These are phyloP conservation scores for Sporisorium reilianum DNA, from an alignment of 1,284 basidiomycete genomes.

Conservation along the genomic window DNA sequence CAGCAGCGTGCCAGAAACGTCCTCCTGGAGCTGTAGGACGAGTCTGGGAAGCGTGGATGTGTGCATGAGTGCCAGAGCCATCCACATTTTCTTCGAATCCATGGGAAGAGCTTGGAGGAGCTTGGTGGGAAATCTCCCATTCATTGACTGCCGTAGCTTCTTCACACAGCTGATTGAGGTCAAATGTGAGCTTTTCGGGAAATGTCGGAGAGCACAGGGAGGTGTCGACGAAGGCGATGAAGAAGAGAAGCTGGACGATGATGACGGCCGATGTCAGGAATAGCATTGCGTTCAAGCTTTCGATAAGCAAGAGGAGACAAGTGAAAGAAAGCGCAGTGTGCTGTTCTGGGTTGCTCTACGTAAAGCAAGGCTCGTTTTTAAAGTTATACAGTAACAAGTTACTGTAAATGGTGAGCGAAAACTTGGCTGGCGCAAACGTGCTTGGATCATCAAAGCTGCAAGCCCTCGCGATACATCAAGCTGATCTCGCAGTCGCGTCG, in stretches of 20 bases:
- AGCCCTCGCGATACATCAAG: background rate
- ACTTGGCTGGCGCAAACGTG: background rate
- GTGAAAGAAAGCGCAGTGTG: too few species aligned
- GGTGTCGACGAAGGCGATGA: background rate
- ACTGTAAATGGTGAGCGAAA: background rate
- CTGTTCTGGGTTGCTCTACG: too few species aligned
- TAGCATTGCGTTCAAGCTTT: background rate
- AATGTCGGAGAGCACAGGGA: background rate
- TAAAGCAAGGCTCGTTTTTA: too few species aligned
- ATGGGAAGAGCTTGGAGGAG: background rate
- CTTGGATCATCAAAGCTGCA: background rate
- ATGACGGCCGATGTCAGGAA: background rate
- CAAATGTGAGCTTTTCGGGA: background rate
- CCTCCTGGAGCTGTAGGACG: background rate
- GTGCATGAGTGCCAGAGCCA: background rate
- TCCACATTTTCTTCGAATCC: background rate
- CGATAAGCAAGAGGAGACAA: background rate
- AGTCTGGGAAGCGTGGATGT: too few species aligned
- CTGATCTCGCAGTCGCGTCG: too few species aligned
- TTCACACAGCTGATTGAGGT: slow-evolving; percentile 7
- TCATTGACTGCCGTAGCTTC: background rate
- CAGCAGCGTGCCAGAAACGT: background rate
- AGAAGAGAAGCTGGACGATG: background rate
- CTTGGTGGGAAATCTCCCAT: background rate
- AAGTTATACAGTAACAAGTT: too few species aligned